phyloP scores from a whole-genome alignment of 1,284 basidiomycete genomes.

The Apiotrichum porosum region DNA sequence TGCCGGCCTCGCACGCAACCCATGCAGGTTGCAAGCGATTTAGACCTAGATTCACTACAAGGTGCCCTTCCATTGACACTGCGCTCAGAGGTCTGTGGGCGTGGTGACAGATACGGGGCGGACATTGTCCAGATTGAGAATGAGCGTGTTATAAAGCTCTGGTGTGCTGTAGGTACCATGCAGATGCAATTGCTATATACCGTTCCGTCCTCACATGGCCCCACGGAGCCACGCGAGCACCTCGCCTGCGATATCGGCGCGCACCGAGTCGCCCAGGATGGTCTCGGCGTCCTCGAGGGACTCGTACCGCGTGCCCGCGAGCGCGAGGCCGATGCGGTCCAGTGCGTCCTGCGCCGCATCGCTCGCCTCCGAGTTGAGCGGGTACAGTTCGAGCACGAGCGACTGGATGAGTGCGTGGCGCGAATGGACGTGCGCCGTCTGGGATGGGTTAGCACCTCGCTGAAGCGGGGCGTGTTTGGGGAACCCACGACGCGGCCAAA shows the following conservation, averaged over 20 bases:
- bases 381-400: constrained; percentile 27
- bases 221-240: constrained; percentile 42
- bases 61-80: constrained; percentile 40
- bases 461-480: too few species aligned
- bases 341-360: constrained; percentile 26
- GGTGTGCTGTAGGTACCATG: not conserved
- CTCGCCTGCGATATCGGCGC: constrained; percentile 24
- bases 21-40: constrained; percentile 18
- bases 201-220: constrained; percentile 41
- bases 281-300: constrained; percentile 37
- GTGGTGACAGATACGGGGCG: constrained; percentile 50
- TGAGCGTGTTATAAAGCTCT: too few species aligned
- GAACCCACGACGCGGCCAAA: constrained; percentile 42
- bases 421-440: constrained; percentile 48
- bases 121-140: too few species aligned
- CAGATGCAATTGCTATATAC: not conserved
- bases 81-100: constrained; percentile 37
- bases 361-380: constrained; percentile 6
- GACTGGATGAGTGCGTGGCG: constrained; percentile 51
- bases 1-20: constrained; percentile 2
- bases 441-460: not conserved
- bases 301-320: constrained; percentile 45
- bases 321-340: constrained; percentile 29
- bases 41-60: constrained; percentile 5
- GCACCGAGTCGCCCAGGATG: constrained; percentile 12